These are phyloP conservation scores for Neocatenulostroma microsporum DNA, from an alignment of 2,329 filamentous ascomycete genomes.

Conservation along the genomic window DNA sequence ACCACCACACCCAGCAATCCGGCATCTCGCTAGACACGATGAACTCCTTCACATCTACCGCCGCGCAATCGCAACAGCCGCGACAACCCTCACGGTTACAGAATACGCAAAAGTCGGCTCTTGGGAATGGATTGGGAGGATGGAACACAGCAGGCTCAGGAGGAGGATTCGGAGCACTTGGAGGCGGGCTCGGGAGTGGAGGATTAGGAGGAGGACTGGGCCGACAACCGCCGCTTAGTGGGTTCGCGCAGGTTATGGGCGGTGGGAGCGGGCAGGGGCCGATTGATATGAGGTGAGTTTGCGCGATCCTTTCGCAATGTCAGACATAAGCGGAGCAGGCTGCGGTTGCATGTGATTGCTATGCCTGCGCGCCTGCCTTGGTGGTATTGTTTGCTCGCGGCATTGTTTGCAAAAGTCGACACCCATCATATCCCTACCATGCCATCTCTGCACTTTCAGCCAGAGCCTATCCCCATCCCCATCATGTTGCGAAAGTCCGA, in stretches of 20 bases:
- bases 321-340: neutral
- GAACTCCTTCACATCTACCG: conserved; percentile 41
- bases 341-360: neutral
- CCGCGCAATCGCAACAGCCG: conserved; percentile 38
- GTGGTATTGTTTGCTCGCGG: neutral
- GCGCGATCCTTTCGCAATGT: neutral
- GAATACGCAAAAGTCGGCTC: conserved; percentile 25
- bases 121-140: conserved; percentile 12
- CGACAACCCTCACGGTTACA: conserved; percentile 24
- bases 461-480: neutral
- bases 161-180: conserved; percentile 36
- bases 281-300: conserved; percentile 30
- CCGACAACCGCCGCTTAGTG: conserved; percentile 24
- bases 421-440: too few species aligned
- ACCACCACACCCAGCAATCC: conserved; percentile 31
- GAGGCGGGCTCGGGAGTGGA: conserved; percentile 17
- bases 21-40: conserved; percentile 45
- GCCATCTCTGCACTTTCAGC: neutral
- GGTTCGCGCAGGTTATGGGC: conserved; percentile 30
- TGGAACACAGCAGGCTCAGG: conserved; percentile 34
- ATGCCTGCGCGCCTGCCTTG: neutral
- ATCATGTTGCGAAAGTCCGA: too few species aligned
- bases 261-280: conserved; percentile 25
- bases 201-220: conserved; percentile 13
- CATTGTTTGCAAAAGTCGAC: too few species aligned